Base-by-base conservation (phyloP, 2,329 filamentous ascomycete species). In the Pestalotiopsis sp. region DNA sequence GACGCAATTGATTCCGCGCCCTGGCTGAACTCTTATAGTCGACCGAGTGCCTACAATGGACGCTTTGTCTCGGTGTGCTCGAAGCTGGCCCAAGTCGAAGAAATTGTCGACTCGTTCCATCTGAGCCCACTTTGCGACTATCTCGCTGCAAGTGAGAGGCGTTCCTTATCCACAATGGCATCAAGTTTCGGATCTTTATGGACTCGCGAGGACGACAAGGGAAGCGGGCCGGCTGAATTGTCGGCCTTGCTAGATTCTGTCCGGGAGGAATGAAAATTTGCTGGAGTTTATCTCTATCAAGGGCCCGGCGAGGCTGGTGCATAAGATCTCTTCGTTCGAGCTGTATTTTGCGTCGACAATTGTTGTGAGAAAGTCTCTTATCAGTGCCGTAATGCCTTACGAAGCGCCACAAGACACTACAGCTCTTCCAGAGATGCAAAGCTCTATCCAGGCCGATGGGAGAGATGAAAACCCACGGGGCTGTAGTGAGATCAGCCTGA, bases 1-100 rank as follows among this genome's bases (percentile, higher is more conserved):
- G 25, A 62, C 59, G 59, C 59, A 62, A 62, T 36, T 62, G 9
- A 62, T 62, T 62, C 59, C 59, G 45, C 45, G 59, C 59, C 31
- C 58, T 62, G n/a, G 13, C n/a, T 13, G 14, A 38, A 36, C n/a
- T 20, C n/a, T 20, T 62, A 62, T 62, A 62, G 7, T 62, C 59
- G 17, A 20, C 31, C 9, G 27, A 14, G 25, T 12, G 4, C 17
- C 59, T 20, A 41, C 27, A 36, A 62, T 31, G 31, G 31, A 13
- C 59, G 59, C 25, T 62, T 62, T 62, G 59, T 62, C 17, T 62
- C 59, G 59, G 59, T 59, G n/a, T 36, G 11, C 27, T 20, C 20
- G 59, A 62, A 14, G 17, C 27, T 62, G 59, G 38, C 41, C 14
- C n/a, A 52, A 62, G n/a, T 39, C 38, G n/a, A n/a, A 41, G 27